phyloP scores from a whole-genome alignment of 805 yeast genomes.

The Ogataea neopini region DNA sequence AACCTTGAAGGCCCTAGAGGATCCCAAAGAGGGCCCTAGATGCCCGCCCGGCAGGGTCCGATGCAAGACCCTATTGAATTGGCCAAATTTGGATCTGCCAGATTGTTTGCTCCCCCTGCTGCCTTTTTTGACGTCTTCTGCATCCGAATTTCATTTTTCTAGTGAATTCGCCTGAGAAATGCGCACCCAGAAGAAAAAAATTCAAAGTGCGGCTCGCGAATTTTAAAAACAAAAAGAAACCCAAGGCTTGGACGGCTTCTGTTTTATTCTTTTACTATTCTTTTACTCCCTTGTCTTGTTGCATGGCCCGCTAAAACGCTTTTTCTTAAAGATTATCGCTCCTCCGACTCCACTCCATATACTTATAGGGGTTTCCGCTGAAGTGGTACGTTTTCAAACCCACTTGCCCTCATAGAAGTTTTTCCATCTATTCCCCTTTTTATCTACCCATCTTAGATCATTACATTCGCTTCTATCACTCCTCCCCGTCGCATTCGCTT shows the following conservation, averaged over 20 bases:
- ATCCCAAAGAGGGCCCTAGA: too few species aligned
- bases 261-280: not conserved
- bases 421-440: not conserved
- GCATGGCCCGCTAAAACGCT: not conserved
- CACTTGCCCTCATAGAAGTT: not conserved
- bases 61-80: not conserved
- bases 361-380: not conserved
- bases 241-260: constrained; percentile 1
- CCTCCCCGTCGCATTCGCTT: not conserved
- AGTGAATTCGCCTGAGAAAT: constrained; percentile 1
- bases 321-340: not conserved
- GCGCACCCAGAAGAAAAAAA: not conserved
- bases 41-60: too few species aligned
- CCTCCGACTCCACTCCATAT: not conserved
- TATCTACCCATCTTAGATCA: not conserved
- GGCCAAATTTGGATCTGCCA: not conserved
- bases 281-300: not conserved
- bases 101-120: too few species aligned
- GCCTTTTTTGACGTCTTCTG: constrained; percentile 1
- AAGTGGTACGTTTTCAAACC: not conserved
- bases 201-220: not conserved
- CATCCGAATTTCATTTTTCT: constrained; percentile 5
- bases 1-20: too few species aligned
- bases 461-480: not conserved
- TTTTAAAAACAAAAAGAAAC: not conserved